Conservation (phyloP, 2,329 filamentous ascomycete genomes). For the Aspergillus costaricaensis region DNA sequence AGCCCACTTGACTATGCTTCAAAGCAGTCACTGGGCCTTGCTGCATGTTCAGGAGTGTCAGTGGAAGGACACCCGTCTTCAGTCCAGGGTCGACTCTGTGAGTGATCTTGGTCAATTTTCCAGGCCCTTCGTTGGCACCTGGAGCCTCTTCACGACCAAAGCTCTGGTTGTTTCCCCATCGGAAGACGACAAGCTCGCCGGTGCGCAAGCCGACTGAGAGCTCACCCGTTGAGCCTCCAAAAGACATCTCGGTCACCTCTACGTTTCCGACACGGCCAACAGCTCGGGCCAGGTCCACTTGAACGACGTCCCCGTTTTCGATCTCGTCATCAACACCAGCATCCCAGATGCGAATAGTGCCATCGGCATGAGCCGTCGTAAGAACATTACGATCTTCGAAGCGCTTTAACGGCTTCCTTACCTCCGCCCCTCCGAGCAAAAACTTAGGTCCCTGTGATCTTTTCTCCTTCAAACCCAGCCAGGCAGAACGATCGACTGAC, state of each 20-base stretch:
- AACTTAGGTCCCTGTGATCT: slow-evolving; percentile 76
- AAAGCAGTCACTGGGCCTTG: slow-evolving; percentile 78
- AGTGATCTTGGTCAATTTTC: slow-evolving; percentile 73
- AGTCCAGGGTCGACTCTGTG: slow-evolving; percentile 70
- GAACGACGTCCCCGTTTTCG: slow-evolving; percentile 78
- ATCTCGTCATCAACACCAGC: slow-evolving; percentile 89
- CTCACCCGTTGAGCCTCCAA: slow-evolving; percentile 80
- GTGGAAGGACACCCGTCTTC: slow-evolving; percentile 78
- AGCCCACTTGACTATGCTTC: slow-evolving; percentile 88
- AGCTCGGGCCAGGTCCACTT: slow-evolving; percentile 83
- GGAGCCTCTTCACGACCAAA: slow-evolving; percentile 64
- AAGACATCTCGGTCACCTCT: slow-evolving; percentile 74
- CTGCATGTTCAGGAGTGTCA: slow-evolving; percentile 78
- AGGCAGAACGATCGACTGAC: slow-evolving; percentile 73
- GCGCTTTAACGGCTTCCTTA: slow-evolving; percentile 67
- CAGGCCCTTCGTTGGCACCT: slow-evolving; percentile 60
- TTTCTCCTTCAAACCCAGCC: slow-evolving; percentile 88
- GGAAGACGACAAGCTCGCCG: slow-evolving; percentile 84
- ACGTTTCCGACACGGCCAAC: slow-evolving; percentile 77
- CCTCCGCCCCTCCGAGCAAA: slow-evolving; percentile 76
- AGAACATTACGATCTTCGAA: slow-evolving; percentile 83
- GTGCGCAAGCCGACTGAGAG: slow-evolving; percentile 76
- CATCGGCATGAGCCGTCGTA: slow-evolving; percentile 85
- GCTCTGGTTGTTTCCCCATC: slow-evolving; percentile 80
- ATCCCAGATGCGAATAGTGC: slow-evolving; percentile 91